phyloP scores from a whole-genome alignment of 768 basidiomycete species.

The Holtermannia corniformis region DNA sequence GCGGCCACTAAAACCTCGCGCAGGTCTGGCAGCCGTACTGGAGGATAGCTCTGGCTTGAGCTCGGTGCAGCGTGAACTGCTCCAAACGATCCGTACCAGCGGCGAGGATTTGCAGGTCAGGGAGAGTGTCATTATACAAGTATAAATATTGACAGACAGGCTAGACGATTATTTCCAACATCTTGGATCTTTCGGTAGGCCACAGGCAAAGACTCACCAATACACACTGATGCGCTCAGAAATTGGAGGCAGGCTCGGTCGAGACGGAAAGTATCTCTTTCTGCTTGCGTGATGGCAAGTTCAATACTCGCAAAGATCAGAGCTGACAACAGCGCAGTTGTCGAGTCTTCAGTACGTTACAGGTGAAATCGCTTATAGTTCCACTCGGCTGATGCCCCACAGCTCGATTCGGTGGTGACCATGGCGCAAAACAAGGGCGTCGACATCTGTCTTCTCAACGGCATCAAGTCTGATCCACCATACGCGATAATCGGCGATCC shows the following conservation, averaged over 20 bases:
- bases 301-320: too few relatives aligned
- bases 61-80: conserved; percentile 25
- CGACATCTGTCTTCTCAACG: conserved; percentile 24
- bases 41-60: conserved; percentile 24
- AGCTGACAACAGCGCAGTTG: neutral
- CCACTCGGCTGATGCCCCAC: conserved; percentile 18
- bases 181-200: neutral
- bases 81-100: conserved; percentile 20
- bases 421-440: conserved; percentile 24
- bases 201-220: neutral
- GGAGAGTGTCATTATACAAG: too few relatives aligned
- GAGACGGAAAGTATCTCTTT: conserved; percentile 29
- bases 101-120: conserved; percentile 21
- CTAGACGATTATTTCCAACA: neutral
- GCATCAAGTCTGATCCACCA: conserved; percentile 24
- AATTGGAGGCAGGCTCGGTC: conserved; percentile 19
- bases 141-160: too few relatives aligned
- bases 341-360: neutral
- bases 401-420: conserved; percentile 24
- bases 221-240: conserved; percentile 2
- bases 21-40: conserved; percentile 29
- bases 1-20: neutral
- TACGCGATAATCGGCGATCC: conserved; percentile 23
- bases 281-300: conserved; percentile 17
- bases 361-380: neutral